Evolutionary conservation across 257 asterid genomes (phyloP).

Genomic region (Solanum phureja): DNA sequence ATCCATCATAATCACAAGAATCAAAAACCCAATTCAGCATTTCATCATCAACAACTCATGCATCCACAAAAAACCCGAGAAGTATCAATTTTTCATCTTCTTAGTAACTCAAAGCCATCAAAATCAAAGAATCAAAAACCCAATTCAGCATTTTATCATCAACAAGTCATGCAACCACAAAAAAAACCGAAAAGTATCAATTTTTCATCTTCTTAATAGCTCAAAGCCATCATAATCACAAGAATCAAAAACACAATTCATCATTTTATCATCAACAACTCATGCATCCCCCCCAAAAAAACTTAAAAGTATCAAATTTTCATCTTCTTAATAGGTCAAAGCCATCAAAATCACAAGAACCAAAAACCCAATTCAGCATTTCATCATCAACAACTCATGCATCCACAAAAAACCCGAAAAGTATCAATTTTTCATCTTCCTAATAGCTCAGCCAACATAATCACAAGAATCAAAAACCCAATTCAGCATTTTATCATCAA

Average conservation of each 20-base stretch:
- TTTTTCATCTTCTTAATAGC: too few species aligned
- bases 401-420: background rate
- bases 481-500: background rate
- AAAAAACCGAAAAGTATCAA: background rate
- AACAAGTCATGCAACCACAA: background rate
- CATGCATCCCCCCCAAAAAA: background rate
- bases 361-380: background rate
- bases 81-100: too few species aligned
- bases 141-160: background rate
- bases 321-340: background rate
- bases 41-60: background rate
- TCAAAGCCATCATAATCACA: background rate
- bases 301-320: background rate
- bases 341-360: background rate
- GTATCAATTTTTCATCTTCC: background rate
- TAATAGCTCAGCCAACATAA: background rate
- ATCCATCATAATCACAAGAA: background rate
- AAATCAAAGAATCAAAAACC: background rate
- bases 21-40: background rate
- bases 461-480: background rate
- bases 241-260: background rate
- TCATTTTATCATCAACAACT: background rate
- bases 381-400: background rate
- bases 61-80: background rate
- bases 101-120: background rate